Base-by-base conservation (phyloP, 208 protist genomes). In the Trypanosomatidae sp. region DNA sequence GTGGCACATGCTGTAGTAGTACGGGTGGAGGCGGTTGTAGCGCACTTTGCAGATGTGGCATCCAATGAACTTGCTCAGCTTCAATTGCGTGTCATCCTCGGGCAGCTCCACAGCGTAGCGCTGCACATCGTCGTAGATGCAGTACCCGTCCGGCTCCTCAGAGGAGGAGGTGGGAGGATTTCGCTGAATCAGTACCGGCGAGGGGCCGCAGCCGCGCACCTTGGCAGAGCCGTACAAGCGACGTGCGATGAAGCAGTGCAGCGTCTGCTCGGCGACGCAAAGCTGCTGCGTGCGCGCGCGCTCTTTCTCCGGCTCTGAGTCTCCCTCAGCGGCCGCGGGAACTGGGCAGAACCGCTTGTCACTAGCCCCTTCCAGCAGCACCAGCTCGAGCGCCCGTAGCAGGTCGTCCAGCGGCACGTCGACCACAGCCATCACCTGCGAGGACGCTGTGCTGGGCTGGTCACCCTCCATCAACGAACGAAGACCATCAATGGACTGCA, bases 1-100 rank as follows among this genome's bases (percentile, higher is more conserved):
- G 59, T 97, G 94, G 81, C 98, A 99, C 79, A 99, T 86, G 78
- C 88, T 91, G 83, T 99, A 95, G 90, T 99, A 99, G 80, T 99
- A 99, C 39, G 91, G 92, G 79, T 99, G 98, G 15, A 99, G 87
- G 28, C 87, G 74, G 41, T 83, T 84, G 82, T 95, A 99, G 22
- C 82, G 80, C 30, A 90, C 83, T 67, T 95, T 91, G 85, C 95
- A 98, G 13, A 80, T 94, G 81, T 98, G 84, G 85, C 97, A 98
- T n/a, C 62, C 83, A 52, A 82, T 70, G 64, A 74, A 88, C 46
- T 80, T 80, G 71, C 77, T 89, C 56, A 92, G 49, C 47, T 74
- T 68, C 50, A 97, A 79, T 62, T 77, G 70, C 36, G 62, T 56
- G 43, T 70, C 73, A 66, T 79, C 64, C 46, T 89, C 76, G 69